Evolutionary conservation across 306 rosid genomes (phyloP), one percentile per base, ranked within the genome.

Genomic region (Vigna unguiculata): DNA sequence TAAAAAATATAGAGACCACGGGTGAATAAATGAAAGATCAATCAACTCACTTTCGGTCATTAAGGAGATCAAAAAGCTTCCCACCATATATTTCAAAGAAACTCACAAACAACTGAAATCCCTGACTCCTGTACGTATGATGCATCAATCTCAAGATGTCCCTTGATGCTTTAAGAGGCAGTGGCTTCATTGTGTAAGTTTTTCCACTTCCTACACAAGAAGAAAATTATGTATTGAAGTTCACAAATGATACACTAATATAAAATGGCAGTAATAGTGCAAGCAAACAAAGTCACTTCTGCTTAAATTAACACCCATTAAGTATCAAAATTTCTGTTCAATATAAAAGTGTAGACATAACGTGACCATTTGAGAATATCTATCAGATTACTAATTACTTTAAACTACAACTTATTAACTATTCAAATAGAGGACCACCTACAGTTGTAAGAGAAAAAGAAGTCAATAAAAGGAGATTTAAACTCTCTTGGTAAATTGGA

Each of bases 21-120:
- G 62, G 24, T 51, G 72, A 46, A 54, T 75, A 49, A 28, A 22
- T 49, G 66, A 76, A 65, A 71, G 54, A n/a, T 36, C 61, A 67
- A 71, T 66, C 34, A 45, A 82, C 90, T 83, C 84, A 93, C 98
- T 89, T 93, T 52, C 98, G 83, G 59, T 89, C 98, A 77, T 85
- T 93, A 78, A 93, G 98, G 58, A 93, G 98, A 85, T 93, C 98
- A 86, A 80, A 93, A 80, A 93, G 94, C 77, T 93, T 89, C 46
- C 98, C 98, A 13, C 98, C 98, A 73, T 93, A 93, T 78, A 93
- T 93, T 83, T 93, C 98, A 67, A 93, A 93, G 86, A 91, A 93
- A 85, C 98, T 93, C 79, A 93, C 91, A 72, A 87, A 89, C 84
- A 93, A 81, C 83, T 91, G 89, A 88, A 93, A 91, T 47, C 96